phyloP scores from a whole-genome alignment of 176 grass and related monocot genomes.

The Pontederia paniculata region DNA sequence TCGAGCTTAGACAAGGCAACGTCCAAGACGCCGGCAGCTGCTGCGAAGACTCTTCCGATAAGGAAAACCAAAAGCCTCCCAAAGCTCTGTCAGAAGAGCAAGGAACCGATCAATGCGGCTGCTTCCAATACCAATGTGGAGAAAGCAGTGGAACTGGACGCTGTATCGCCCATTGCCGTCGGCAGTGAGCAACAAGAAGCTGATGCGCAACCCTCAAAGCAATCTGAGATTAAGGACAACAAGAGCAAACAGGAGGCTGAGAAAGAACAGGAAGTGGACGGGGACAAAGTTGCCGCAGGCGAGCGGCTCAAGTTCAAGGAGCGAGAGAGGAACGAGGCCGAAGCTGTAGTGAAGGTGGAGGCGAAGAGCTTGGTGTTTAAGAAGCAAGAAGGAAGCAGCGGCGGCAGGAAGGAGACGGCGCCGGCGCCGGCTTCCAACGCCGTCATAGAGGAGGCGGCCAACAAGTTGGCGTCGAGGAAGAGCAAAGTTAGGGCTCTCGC shows the following conservation, averaged over 20 bases:
- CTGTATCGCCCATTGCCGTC: no score
- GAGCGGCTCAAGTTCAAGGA: not conserved
- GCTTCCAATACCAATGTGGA: not conserved
- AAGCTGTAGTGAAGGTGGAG: not conserved
- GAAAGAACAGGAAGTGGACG: not conserved
- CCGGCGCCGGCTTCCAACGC: not conserved
- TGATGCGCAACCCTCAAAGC: not conserved
- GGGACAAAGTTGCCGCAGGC: not conserved
- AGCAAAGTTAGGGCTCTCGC: slow-evolving; percentile 8
- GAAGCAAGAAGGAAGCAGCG: not conserved
- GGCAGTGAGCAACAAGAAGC: not conserved
- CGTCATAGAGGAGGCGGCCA: not conserved
- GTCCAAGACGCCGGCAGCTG: not conserved
- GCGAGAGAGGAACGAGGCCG: no score
- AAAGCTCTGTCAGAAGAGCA: not conserved
- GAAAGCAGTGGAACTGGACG: not conserved
- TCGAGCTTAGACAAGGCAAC: not conserved
- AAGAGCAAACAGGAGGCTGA: slow-evolving; percentile 4
- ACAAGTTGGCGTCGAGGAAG: not conserved
- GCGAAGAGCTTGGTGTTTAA: not conserved
- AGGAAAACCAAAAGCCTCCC: not conserved
- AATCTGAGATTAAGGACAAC: not conserved
- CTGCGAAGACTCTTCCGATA: not conserved
- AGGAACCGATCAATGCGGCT: not conserved
- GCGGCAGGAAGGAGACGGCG: not conserved